Evolutionary conservation across 257 asterid species (phyloP).

Genomic region (Przewalskia tangutica): DNA sequence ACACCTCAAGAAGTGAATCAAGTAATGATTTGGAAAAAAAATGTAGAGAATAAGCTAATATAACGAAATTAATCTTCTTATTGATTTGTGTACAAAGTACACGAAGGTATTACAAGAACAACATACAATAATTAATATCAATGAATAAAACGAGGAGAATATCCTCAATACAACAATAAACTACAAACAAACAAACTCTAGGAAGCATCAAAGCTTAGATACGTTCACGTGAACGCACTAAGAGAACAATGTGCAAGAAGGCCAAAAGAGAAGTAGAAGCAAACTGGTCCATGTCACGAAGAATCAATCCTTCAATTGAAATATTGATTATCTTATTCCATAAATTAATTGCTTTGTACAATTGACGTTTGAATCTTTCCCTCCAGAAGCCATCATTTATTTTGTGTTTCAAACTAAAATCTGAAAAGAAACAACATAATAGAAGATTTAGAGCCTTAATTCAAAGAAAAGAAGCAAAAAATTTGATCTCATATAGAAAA

Average conservation of each 20-base stretch:
- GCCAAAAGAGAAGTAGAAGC: slow-evolving; percentile 11
- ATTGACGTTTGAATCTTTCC: neutral
- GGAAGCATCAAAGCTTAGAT: neutral
- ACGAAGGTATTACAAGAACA: neutral
- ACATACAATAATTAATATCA: neutral
- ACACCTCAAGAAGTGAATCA: too few relatives aligned
- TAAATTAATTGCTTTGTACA: neutral
- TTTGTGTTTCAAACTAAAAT: neutral
- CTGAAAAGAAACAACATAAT: neutral
- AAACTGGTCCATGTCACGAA: neutral
- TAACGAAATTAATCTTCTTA: neutral
- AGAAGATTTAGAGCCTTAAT: neutral
- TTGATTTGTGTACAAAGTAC: neutral
- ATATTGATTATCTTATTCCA: slow-evolving; percentile 6
- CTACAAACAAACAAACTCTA: neutral
- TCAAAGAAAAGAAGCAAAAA: neutral
- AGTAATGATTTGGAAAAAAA: too few relatives aligned
- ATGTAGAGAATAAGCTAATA: neutral
- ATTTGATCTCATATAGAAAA: neutral
- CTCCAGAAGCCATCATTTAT: neutral
- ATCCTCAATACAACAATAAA: neutral
- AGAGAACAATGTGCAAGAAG: neutral
- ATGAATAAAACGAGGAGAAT: neutral
- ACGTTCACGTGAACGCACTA: neutral
- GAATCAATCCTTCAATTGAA: neutral